Percentiles rank a stretch among this genome's conserved stretches.
Conservation (phyloP, 805 yeast species). For the Candida coleopterorum region DNA sequence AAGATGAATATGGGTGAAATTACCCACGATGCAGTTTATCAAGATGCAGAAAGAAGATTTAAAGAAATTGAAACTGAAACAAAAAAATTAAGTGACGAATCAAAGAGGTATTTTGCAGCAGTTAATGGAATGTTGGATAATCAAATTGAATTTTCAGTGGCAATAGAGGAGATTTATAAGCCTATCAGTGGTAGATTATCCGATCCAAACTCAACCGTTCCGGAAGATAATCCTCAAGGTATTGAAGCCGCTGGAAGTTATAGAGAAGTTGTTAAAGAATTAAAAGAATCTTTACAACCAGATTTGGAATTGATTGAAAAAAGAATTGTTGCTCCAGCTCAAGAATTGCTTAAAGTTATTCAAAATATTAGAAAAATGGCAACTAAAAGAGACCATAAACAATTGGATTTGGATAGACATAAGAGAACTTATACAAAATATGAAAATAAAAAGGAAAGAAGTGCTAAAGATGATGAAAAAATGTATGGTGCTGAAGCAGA, state of each 20-base stretch:
- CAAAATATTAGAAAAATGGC: constrained; percentile 88
- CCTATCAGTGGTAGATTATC: constrained; percentile 91
- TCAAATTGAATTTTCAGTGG: constrained; percentile 92
- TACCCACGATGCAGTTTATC: constrained; percentile 74
- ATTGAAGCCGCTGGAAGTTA: constrained; percentile 92
- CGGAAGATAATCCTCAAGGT: constrained; percentile 96
- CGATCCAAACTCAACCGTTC: constrained; percentile 80
- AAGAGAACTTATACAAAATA: constrained; percentile 63
- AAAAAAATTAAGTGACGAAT: constrained; percentile 82
- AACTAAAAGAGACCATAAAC: constrained; percentile 91
- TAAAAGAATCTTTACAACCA: constrained; percentile 83
- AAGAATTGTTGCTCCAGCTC: constrained; percentile 86
- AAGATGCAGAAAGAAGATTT: constrained; percentile 95
- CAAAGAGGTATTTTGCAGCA: constrained; percentile 84
- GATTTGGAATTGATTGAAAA: constrained; percentile 90
- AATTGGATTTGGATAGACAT: constrained; percentile 87
- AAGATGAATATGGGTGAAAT: constrained; percentile 78
- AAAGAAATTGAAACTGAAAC: constrained; percentile 88
- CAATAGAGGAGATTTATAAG: constrained; percentile 92
- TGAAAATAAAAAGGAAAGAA: constrained; percentile 78
- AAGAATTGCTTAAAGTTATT: constrained; percentile 79
- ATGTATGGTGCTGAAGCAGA: constrained; percentile 87
- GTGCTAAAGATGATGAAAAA: constrained; percentile 86
- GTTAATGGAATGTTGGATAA: constrained; percentile 91
- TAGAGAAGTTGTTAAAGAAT: constrained; percentile 78